Evolutionary conservation across 768 basidiomycete species (phyloP).

Genomic region (Obba rivulosa): DNA sequence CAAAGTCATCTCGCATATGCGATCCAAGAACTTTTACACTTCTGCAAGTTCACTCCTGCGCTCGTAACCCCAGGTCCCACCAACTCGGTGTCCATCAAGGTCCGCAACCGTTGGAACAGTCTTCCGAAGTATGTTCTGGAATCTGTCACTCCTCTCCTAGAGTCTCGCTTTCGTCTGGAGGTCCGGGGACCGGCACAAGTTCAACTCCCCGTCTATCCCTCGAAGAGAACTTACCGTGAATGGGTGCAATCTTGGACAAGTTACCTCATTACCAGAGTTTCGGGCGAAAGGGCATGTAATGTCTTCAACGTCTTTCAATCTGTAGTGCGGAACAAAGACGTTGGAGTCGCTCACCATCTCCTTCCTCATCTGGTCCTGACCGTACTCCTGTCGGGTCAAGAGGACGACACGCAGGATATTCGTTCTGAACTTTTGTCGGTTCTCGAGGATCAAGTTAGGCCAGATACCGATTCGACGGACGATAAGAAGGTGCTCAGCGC

Average conservation of each 20-base stretch:
- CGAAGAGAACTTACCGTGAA: slow-evolving; percentile 80
- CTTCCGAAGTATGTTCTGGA: slow-evolving; percentile 83
- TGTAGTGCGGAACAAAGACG: slow-evolving; percentile 82
- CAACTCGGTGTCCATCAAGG: slow-evolving; percentile 52
- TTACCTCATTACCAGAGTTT: slow-evolving; percentile 66
- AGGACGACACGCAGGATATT: slow-evolving; percentile 58
- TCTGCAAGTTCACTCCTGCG: slow-evolving; percentile 82
- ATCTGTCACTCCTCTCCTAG: slow-evolving; percentile 80
- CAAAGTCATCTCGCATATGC: slow-evolving; percentile 86
- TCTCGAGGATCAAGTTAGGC: slow-evolving; percentile 79
- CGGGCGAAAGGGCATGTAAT: slow-evolving; percentile 48
- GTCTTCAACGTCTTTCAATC: slow-evolving; percentile 80
- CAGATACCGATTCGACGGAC: slow-evolving; percentile 46
- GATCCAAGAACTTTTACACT: slow-evolving; percentile 85
- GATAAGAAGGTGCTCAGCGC: slow-evolving; percentile 90
- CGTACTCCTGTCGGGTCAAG: slow-evolving; percentile 70
- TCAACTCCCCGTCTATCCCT: slow-evolving; percentile 74
- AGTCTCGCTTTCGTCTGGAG: slow-evolving; percentile 47
- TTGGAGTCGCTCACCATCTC: slow-evolving; percentile 86
- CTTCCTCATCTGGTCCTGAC: slow-evolving; percentile 90
- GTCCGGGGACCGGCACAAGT: slow-evolving; percentile 27
- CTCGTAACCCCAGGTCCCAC: slow-evolving; percentile 52
- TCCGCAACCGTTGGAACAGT: slow-evolving; percentile 70
- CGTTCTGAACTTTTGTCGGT: slow-evolving; percentile 74
- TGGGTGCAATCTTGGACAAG: slow-evolving; percentile 92